Conservation (phyloP, 306 rosid species). For the Casuarina cunninghamiana region DNA sequence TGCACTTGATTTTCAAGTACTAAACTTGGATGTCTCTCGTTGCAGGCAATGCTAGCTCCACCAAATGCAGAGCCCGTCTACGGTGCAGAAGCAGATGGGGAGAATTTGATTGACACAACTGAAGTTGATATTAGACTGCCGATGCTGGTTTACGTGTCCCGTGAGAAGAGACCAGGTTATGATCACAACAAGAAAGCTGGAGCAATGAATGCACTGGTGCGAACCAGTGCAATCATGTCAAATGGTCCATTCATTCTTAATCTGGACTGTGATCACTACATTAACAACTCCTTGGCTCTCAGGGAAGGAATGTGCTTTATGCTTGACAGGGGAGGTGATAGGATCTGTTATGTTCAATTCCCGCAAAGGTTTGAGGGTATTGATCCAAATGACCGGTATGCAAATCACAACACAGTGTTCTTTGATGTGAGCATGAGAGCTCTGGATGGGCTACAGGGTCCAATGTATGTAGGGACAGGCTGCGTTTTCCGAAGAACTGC, state of each 20-base stretch:
- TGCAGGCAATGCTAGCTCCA: constrained; percentile 88
- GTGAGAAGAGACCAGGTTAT: constrained; percentile 79
- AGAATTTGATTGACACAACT: constrained; percentile 68
- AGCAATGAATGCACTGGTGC: constrained; percentile 85
- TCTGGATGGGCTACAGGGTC: constrained; percentile 88
- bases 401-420: constrained; percentile 86
- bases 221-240: constrained; percentile 88
- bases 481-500: constrained; percentile 86
- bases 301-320: constrained; percentile 93
- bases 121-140: constrained; percentile 75
- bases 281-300: constrained; percentile 74
- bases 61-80: constrained; percentile 71
- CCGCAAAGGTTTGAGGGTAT: constrained; percentile 90
- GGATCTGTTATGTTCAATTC: constrained; percentile 81
- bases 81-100: constrained; percentile 62
- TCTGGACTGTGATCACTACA: constrained; percentile 87
- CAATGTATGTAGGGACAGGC: constrained; percentile 89
- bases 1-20: background rate
- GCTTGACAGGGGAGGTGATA: constrained; percentile 89
- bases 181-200: constrained; percentile 95
- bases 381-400: constrained; percentile 78
- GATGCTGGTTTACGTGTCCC: constrained; percentile 81
- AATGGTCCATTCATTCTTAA: constrained; percentile 86
- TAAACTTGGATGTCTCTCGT: background rate
- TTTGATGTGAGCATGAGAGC: constrained; percentile 90